Evolutionary conservation across 257 asterid species (phyloP).

Genomic region (Primulina eburnea): DNA sequence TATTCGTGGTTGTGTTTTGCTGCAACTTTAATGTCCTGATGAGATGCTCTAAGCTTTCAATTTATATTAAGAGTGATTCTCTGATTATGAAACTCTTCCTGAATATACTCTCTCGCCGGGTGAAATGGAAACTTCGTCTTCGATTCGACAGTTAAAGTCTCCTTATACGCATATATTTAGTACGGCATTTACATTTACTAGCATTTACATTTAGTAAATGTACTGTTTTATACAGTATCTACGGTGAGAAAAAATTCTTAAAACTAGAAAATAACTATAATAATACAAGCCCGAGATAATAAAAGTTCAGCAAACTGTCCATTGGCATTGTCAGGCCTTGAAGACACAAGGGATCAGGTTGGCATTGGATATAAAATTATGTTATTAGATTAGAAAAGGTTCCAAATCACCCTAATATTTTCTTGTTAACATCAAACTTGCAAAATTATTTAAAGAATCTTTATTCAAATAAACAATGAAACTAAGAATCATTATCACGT

Average conservation of each 20-base stretch:
- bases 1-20: background rate
- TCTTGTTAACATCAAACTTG: background rate
- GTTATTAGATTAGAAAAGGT: too few species aligned
- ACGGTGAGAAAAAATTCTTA: too few species aligned
- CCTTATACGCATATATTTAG: too few species aligned
- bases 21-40: background rate
- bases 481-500: background rate
- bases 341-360: conserved; percentile 34
- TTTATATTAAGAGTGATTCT: background rate
- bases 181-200: too few species aligned
- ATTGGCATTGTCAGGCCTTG: conserved; percentile 51
- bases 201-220: too few species aligned
- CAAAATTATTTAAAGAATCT: background rate
- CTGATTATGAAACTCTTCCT: background rate
- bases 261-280: too few species aligned
- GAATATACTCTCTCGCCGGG: too few species aligned
- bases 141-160: too few species aligned
- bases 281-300: background rate
- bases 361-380: background rate
- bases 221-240: too few species aligned
- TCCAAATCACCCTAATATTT: too few species aligned
- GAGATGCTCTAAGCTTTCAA: background rate
- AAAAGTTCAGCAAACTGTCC: conserved; percentile 1
- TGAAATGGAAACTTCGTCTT: too few species aligned
- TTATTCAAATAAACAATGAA: background rate